Base-by-base conservation (phyloP, 192 early-diverging fungal genomes). In the Coemansia sp. region DNA sequence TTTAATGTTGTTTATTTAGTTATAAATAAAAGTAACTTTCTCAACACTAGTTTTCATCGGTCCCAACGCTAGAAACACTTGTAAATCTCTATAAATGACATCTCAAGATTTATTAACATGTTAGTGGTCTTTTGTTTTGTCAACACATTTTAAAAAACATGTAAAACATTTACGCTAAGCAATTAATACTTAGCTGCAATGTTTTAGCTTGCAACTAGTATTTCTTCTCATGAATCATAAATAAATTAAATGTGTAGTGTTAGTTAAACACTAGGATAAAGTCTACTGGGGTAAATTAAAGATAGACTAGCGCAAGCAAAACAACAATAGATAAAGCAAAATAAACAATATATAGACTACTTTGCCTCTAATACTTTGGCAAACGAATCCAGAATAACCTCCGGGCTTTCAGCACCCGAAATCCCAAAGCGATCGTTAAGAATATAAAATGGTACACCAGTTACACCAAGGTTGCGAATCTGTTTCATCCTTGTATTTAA, bases 381-480 rank as follows among this genome's bases (percentile, higher is more conserved):
- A 67, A 89, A 90, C 17, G 88, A 78, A 17, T 83, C 74, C 23
- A 87, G 54, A 64, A 92, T 87, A 0, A 76, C 83, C 25, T 85
- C 80, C 10, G 88, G 87, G 2, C 85, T 84, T 52, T 92, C 89
- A 0, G 89, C 91, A 14, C 90, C 91, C 32, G 86, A 86, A 20
- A 93, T 73, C 2, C 78, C 82, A 55, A 84, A 89, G 62, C 78
- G 87, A 52, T 85, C 74, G 14, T 85, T 71, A 64, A 92, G 87
- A 11, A 83, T 85, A 59, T 89, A 88, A 57, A 88, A 82, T 30
- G 92, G 92, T 20, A 94, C 92, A 50, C 92, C 91, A 25, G 74
- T 69, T 6, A 92, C 78, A 8, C 87, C 85, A 31, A 77, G 58
- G 1, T 64, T 17, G 31, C 75, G 76, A 0, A 76, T 80, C 2